Conservation (phyloP, 2,329 filamentous ascomycete genomes). For the Scytalidium lignicola region DNA sequence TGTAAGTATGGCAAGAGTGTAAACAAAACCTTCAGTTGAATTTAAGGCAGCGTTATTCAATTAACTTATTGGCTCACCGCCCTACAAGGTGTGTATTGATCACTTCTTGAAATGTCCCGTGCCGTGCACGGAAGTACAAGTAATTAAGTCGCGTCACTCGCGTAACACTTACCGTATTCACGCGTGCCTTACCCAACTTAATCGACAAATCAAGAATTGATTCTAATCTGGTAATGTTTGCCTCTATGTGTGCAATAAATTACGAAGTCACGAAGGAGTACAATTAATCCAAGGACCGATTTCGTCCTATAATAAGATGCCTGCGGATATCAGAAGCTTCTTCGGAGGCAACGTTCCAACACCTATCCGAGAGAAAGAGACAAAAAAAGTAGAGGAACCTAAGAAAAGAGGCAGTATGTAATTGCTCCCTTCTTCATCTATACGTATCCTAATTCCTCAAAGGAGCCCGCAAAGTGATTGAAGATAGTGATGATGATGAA, state of each 20-base stretch:
- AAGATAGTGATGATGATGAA: slow-evolving; percentile 79
- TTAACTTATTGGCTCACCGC: too few species aligned
- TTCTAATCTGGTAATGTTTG: background rate
- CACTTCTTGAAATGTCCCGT: too few species aligned
- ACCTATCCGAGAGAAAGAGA: slow-evolving; percentile 38
- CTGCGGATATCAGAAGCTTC: slow-evolving; percentile 84
- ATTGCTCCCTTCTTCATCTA: background rate
- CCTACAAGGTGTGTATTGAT: too few species aligned
- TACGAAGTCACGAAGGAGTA: background rate
- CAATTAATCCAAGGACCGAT: background rate
- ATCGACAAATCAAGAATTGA: too few species aligned
- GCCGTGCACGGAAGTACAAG: too few species aligned
- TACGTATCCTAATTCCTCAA: slow-evolving; percentile 7
- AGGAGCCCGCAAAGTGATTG: slow-evolving; percentile 64
- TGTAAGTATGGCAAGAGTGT: too few species aligned
- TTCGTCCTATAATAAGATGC: slow-evolving; percentile 47
- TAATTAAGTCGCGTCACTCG: too few species aligned
- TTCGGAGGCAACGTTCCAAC: slow-evolving; percentile 72
- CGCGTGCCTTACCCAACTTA: too few species aligned
- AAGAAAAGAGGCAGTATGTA: slow-evolving; percentile 25
- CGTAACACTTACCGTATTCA: too few species aligned
- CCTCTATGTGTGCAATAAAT: background rate
- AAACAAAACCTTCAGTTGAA: too few species aligned
- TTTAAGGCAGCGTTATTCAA: too few species aligned
- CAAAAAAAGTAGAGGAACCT: slow-evolving; percentile 27